A percentile compares a stretch with the other conserved stretches of the same genome.
Evolutionary conservation across 139 green algal genomes (phyloP).

Genomic region (Chlamydomonas schloesseri): DNA sequence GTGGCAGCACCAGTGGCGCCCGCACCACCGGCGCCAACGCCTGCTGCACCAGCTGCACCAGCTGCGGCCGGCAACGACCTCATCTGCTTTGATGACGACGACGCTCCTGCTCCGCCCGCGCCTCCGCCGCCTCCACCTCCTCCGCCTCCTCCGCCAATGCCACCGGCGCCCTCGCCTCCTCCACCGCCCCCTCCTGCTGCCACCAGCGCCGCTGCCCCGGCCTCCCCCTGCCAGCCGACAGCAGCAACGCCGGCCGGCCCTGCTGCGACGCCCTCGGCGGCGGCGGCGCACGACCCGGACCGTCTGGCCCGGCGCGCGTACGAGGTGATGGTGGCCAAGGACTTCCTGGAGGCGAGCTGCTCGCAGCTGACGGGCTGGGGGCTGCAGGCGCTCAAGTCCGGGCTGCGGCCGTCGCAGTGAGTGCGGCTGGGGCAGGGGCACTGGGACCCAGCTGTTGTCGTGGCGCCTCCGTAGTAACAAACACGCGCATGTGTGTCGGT

Average conservation of each 20-base stretch:
- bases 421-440: conserved; percentile 20
- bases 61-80: not conserved
- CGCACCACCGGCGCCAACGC: not conserved
- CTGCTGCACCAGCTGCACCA: not conserved
- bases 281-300: conserved; percentile 13
- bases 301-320: conserved; percentile 13
- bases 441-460: not conserved
- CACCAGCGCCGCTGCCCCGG: not conserved
- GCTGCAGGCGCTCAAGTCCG: conserved; percentile 65
- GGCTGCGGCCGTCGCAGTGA: conserved; percentile 79
- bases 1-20: not conserved
- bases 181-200: too few species aligned
- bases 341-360: conserved; percentile 85
- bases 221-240: too few species aligned
- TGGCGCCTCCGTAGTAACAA: too few species aligned
- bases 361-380: conserved; percentile 90
- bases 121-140: not conserved
- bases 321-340: conserved; percentile 50
- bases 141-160: not conserved
- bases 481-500: too few species aligned
- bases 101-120: not conserved
- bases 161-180: not conserved
- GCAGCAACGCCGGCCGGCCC: not conserved
- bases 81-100: conserved; percentile 17
- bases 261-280: too few species aligned